Evolutionary conservation across 1,284 basidiomycete genomes (phyloP).

Genomic region (Ganoderma lingzhi): DNA sequence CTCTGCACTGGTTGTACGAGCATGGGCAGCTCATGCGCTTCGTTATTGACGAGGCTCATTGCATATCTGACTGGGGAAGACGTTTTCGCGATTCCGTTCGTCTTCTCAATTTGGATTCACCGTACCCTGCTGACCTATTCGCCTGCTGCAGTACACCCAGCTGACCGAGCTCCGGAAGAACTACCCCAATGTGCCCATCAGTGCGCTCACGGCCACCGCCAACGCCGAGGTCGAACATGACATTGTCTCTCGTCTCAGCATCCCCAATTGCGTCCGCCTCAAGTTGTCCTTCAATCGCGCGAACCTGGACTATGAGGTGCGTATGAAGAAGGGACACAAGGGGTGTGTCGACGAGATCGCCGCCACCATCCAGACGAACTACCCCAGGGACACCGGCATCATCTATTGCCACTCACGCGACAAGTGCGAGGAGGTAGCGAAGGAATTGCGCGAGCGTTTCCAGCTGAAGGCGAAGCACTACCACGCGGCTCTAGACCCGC

Average conservation of each 20-base stretch:
- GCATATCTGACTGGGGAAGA: slow-evolving; percentile 88
- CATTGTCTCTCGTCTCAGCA: slow-evolving; percentile 77
- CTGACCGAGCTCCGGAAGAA: slow-evolving; percentile 75
- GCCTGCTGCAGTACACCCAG: slow-evolving; percentile 63
- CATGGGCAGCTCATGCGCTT: slow-evolving; percentile 81
- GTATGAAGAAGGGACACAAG: slow-evolving; percentile 58
- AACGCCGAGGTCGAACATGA: slow-evolving; percentile 82
- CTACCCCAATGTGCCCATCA: slow-evolving; percentile 88
- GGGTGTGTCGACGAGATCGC: slow-evolving; percentile 70
- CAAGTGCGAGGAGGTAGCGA: slow-evolving; percentile 85
- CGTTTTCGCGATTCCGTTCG: slow-evolving; percentile 82
- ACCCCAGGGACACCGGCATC: slow-evolving; percentile 78
- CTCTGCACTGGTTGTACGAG: slow-evolving; percentile 67
- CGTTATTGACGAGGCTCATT: slow-evolving; percentile 97
- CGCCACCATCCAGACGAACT: slow-evolving; percentile 70
- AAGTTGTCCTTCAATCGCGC: slow-evolving; percentile 92
- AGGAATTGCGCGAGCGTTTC: slow-evolving; percentile 61
- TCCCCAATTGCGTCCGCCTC: slow-evolving; percentile 67
- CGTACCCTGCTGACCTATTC: slow-evolving; percentile 25
- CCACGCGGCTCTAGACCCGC: slow-evolving; percentile 81
- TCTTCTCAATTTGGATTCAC: slow-evolving; percentile 20
- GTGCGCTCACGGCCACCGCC: slow-evolving; percentile 97
- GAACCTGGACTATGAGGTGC: slow-evolving; percentile 88
- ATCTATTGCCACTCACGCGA: slow-evolving; percentile 84
- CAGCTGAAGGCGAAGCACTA: slow-evolving; percentile 82